Percentiles rank a stretch among this genome's conserved stretches.
These are phyloP conservation scores for Boletus bicolor DNA, from an alignment of 768 basidiomycete genomes.

Conservation along the genomic window DNA sequence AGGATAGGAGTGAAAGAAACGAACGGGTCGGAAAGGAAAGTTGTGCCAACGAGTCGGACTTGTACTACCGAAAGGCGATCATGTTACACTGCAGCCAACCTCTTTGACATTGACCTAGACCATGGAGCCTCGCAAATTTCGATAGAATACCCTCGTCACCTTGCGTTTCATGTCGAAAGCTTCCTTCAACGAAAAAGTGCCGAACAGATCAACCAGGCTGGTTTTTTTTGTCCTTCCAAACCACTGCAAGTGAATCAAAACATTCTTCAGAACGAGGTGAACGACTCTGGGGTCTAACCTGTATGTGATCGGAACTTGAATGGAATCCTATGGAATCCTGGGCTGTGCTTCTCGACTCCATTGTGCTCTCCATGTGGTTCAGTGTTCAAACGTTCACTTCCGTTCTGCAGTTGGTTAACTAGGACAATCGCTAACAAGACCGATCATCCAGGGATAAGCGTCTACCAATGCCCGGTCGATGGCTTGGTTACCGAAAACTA, in stretches of 20 bases:
- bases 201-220: neutral
- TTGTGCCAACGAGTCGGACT: neutral
- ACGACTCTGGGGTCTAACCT: neutral
- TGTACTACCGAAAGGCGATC: neutral
- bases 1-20: too few species aligned
- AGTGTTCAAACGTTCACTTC: neutral
- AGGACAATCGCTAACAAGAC: neutral
- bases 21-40: neutral
- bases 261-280: neutral
- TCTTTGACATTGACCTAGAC: neutral
- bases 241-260: neutral
- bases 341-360: neutral
- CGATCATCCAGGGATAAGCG: neutral
- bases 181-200: too few species aligned
- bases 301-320: neutral
- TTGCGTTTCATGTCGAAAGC: neutral
- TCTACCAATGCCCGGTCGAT: constrained; percentile 1
- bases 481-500: constrained; percentile 9
- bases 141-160: neutral
- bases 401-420: neutral
- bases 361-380: neutral
- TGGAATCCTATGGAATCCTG: too few species aligned
- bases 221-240: neutral
- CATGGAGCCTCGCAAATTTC: neutral
- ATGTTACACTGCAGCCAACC: neutral